Conservation (phyloP, 768 basidiomycete species). For the Termitomyces sp. region DNA sequence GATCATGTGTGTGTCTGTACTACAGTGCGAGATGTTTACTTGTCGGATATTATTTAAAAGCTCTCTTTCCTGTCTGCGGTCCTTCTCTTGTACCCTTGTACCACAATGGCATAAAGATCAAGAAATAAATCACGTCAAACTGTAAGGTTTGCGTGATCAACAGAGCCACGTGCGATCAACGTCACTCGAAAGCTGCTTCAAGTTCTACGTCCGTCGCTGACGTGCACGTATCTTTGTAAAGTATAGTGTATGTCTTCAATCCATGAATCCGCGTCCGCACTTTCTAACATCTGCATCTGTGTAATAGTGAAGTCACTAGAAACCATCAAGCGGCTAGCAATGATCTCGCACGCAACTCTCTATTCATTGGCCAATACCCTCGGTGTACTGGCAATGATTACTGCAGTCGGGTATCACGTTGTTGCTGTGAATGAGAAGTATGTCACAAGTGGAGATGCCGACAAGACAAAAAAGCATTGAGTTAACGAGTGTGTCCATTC, state of each 20-base stretch:
- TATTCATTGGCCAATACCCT: conserved; percentile 80
- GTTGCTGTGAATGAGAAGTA: conserved; percentile 73
- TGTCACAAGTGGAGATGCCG: conserved; percentile 21
- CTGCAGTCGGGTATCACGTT: conserved; percentile 87
- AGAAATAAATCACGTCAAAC: not conserved
- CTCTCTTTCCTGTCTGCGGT: no score
- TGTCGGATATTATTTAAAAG: no score
- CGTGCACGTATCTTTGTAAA: not conserved
- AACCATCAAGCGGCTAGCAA: conserved; percentile 21
- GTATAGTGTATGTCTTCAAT: not conserved
- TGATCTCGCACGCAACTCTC: conserved; percentile 80
- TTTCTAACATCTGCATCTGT: not conserved
- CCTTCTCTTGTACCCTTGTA: no score
- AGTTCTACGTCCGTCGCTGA: conserved; percentile 2
- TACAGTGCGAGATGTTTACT: no score
- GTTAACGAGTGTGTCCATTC: not conserved
- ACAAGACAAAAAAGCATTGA: conserved; percentile 16
- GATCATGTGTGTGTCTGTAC: no score
- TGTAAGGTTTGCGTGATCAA: no score
- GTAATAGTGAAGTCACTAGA: not conserved
- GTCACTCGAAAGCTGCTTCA: not conserved
- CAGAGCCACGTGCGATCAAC: conserved; percentile 17
- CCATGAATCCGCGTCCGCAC: not conserved
- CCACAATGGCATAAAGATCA: not conserved
- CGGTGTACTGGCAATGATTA: conserved; percentile 81